Evolutionary conservation across 345 rosid species (phyloP), one percentile per base, ranked within the genome.

Genomic region (Rhodomyrtus tomentosa): DNA sequence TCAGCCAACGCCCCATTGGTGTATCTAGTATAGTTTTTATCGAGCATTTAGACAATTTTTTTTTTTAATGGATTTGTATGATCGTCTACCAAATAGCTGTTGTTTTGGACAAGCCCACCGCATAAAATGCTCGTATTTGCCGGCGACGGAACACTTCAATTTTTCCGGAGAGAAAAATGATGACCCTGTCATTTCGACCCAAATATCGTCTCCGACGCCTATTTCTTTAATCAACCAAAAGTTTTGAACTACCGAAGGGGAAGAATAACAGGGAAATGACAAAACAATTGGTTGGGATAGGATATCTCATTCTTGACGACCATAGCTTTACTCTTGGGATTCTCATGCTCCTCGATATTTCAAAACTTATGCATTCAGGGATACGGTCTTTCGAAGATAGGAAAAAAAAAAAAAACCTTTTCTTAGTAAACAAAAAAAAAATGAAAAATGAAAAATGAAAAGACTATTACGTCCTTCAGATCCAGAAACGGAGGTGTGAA

Each of bases 361-460:
- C 3, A 68, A 32, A 32, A 68, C 7, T 11, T 11, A 9, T 32
- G 25, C 76, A 68, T 16, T 20, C 9, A 20, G 45, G 25, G 45
- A 68, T 8, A 36, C 45, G 24, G 14, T 36, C 24, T 68, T 24
- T 2, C 9, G 45, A 68, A 68, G 45, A 38, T 10, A 18, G 7
- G 11, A 21, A 68, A 68, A 36, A 36, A 0, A 9, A 32, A 21
- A 36, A 0, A 9, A 32, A 21, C 45, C 2, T 62, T 16, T 62
- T 62, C 42, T 32, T 32, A 1, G 36, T 22, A 20, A 7, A 32
- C 16, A 62, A 32, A 3, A 5, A 12, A n/a, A n/a, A 55, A n/a
- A 2, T 2, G 0, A 12, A 12, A 25, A n/a, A 11, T 2, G 0
- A 25, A 2, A 3, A 59, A 58, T 6, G 29, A 7, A 59, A 16